A percentile compares a stretch with the other conserved stretches of the same genome.
These are phyloP conservation scores for Phaseolus lunatus DNA, from an alignment of 306 rosid genomes.

Conservation along the genomic window DNA sequence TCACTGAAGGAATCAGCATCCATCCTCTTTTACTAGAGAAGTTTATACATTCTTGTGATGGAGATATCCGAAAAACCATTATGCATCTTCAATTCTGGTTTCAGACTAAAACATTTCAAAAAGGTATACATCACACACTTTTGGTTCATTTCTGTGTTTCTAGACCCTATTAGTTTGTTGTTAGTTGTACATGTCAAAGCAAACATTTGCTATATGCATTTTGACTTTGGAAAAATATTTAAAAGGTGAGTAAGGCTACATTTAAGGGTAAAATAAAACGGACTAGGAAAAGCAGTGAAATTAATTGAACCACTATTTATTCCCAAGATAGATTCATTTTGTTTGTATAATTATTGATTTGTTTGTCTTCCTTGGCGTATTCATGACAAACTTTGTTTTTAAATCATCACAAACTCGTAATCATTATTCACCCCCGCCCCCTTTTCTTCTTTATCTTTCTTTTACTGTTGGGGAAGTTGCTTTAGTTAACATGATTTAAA, in stretches of 20 bases:
- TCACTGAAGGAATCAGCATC: slow-evolving; percentile 65
- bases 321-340: background rate
- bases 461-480: background rate
- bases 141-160: background rate
- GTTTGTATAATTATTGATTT: slow-evolving; percentile 17
- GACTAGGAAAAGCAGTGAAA: slow-evolving; percentile 16
- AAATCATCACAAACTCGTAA: background rate
- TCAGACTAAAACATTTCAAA: slow-evolving; percentile 64
- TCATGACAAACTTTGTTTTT: background rate
- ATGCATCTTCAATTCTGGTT: slow-evolving; percentile 97
- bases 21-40: slow-evolving; percentile 69
- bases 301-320: background rate
- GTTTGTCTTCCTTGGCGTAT: slow-evolving; percentile 16
- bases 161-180: background rate
- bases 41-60: slow-evolving; percentile 67
- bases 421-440: background rate
- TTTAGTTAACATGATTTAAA: slow-evolving; percentile 28
- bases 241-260: slow-evolving; percentile 15
- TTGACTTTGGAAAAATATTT: slow-evolving; percentile 12
- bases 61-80: slow-evolving; percentile 82
- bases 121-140: slow-evolving; percentile 57
- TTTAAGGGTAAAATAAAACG: slow-evolving; percentile 33
- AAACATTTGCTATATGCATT: slow-evolving; percentile 12
- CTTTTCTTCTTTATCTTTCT: background rate
- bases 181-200: slow-evolving; percentile 1